A percentile compares a stretch with the other conserved stretches of the same genome.
These are phyloP conservation scores for Vickermania ingenoplastis DNA, from an alignment of 208 protist species.

Conservation along the genomic window DNA sequence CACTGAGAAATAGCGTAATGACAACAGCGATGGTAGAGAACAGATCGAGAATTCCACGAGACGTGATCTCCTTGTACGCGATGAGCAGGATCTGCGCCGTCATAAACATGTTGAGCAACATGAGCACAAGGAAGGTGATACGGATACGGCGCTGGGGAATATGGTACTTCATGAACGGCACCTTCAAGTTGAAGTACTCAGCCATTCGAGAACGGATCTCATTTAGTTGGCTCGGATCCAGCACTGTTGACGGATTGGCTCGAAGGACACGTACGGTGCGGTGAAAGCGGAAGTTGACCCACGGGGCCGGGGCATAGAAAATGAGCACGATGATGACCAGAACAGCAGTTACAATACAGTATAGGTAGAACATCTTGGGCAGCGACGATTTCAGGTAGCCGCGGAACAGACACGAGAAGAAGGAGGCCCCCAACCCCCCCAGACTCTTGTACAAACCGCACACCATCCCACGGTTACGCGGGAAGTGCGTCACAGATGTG, in stretches of 20 bases:
- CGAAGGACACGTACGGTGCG: not conserved
- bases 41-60: too few species aligned
- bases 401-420: slow-evolving; percentile 35
- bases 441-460: slow-evolving; percentile 41
- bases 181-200: slow-evolving; percentile 5
- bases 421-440: slow-evolving; percentile 29
- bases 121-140: slow-evolving; percentile 18
- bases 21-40: too few species aligned
- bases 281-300: slow-evolving; percentile 9
- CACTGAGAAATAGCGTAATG: too few species aligned
- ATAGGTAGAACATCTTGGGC: slow-evolving; percentile 25
- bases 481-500: slow-evolving; percentile 31
- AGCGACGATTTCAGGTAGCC: slow-evolving; percentile 26
- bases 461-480: slow-evolving; percentile 37
- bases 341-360: slow-evolving; percentile 18
- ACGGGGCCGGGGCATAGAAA: slow-evolving; percentile 8
- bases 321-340: slow-evolving; percentile 12
- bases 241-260: too few species aligned
- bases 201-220: too few species aligned
- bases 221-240: too few species aligned
- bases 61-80: too few species aligned
- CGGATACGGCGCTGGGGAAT: slow-evolving; percentile 31
- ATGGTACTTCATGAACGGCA: slow-evolving; percentile 11
- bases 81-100: too few species aligned
- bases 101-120: too few species aligned